phyloP scores from a whole-genome alignment of 495 filamentous ascomycete genomes.

The Penicillium malachiteum region DNA sequence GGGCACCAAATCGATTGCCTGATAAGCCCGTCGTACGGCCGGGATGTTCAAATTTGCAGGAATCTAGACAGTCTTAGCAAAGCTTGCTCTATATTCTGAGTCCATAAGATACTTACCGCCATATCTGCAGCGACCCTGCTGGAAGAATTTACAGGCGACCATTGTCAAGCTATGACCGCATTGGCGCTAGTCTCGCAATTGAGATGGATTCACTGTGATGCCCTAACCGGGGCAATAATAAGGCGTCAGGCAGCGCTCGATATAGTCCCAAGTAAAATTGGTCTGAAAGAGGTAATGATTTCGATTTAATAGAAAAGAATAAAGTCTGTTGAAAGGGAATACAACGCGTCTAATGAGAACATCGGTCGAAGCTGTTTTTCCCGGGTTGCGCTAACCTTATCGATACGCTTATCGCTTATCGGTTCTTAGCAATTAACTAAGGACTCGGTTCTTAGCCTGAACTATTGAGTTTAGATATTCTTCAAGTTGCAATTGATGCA shows the following conservation, averaged over 20 bases:
- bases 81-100: neutral
- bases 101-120: slow-evolving; percentile 48
- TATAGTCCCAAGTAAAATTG: neutral
- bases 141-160: slow-evolving; percentile 69
- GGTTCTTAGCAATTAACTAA: too few relatives aligned
- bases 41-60: slow-evolving; percentile 58
- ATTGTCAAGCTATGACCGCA: slow-evolving; percentile 29
- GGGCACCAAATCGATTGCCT: slow-evolving; percentile 46
- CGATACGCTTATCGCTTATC: slow-evolving; percentile 5
- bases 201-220: neutral
- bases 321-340: neutral
- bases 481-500: too few relatives aligned
- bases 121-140: slow-evolving; percentile 69
- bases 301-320: neutral
- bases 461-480: too few relatives aligned
- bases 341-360: slow-evolving; percentile 8
- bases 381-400: neutral
- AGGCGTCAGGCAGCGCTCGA: too few relatives aligned
- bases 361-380: slow-evolving; percentile 14
- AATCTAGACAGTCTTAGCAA: slow-evolving; percentile 37
- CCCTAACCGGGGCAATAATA: too few relatives aligned
- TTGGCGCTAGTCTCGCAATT: neutral
- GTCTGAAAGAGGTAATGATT: neutral
- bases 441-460: too few relatives aligned
- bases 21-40: slow-evolving; percentile 26